Evolutionary conservation across 176 grass and related monocot species (phyloP).

Genomic region (Ampelocalamus luodianensis): DNA sequence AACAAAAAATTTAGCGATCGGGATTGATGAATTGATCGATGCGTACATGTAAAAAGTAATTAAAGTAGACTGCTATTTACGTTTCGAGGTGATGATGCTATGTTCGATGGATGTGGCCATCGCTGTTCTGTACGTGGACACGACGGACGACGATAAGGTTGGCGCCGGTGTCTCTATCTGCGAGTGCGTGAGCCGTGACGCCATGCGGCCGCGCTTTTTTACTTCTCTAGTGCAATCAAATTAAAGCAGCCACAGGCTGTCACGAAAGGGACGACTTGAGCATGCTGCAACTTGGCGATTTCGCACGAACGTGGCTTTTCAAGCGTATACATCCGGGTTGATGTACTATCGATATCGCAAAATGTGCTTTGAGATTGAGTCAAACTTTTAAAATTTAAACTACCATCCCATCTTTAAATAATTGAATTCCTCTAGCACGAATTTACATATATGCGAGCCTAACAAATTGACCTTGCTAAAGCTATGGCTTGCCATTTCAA

Average conservation of each 20-base stretch:
- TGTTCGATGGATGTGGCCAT: slow-evolving; percentile 14
- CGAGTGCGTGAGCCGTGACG: slow-evolving; percentile 59
- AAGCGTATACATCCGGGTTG: no score
- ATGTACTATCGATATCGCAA: no score
- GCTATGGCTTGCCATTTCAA: slow-evolving; percentile 1
- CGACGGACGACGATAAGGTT: slow-evolving; percentile 7
- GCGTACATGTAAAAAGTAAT: not conserved
- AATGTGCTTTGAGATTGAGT: no score
- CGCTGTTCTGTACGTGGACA: not conserved
- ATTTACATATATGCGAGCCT: not conserved
- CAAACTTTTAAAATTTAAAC: no score
- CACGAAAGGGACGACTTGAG: slow-evolving; percentile 29
- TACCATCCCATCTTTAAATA: no score
- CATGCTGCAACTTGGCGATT: slow-evolving; percentile 51
- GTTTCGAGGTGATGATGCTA: not conserved
- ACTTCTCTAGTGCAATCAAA: not conserved
- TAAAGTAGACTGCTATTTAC: not conserved
- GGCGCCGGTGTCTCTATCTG: slow-evolving; percentile 35
- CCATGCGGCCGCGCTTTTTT: slow-evolving; percentile 18
- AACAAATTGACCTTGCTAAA: not conserved
- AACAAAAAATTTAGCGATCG: not conserved
- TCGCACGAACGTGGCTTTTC: not conserved
- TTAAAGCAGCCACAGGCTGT: slow-evolving; percentile 17
- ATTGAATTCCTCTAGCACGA: no score
- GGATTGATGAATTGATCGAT: not conserved